Conservation (phyloP, 495 filamentous ascomycete genomes). For the Annulohypoxylon moriforme region DNA sequence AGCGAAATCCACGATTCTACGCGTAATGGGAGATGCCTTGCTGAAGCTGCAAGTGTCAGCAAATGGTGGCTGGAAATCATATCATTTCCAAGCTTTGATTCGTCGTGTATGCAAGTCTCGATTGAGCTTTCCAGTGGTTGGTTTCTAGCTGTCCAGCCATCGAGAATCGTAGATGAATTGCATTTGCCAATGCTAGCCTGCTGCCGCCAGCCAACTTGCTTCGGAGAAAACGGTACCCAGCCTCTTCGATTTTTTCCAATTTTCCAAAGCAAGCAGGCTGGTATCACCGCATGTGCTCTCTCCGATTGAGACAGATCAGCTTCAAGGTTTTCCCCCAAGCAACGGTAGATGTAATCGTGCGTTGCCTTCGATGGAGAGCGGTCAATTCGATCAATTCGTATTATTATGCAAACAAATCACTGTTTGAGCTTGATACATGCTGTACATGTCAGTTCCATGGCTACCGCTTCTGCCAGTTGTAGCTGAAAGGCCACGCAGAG, state of each 20-base stretch:
- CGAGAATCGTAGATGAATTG: slow-evolving; percentile 17
- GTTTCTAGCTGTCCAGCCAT: slow-evolving; percentile 33
- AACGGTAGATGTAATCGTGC: slow-evolving; percentile 6
- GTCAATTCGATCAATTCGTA: slow-evolving; percentile 25
- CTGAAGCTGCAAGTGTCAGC: slow-evolving; percentile 42
- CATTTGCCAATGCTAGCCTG: not conserved
- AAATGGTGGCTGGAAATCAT: slow-evolving; percentile 36
- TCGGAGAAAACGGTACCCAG: slow-evolving; percentile 29
- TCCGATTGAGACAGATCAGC: slow-evolving; percentile 5
- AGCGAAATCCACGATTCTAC: slow-evolving; percentile 45
- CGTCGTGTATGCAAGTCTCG: slow-evolving; percentile 26
- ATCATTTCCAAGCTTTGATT: slow-evolving; percentile 30
- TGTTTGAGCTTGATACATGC: slow-evolving; percentile 33
- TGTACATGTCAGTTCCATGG: slow-evolving; percentile 34
- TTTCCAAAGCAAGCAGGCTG: slow-evolving; percentile 7
- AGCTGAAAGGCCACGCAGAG: not conserved
- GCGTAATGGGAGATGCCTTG: slow-evolving; percentile 46
- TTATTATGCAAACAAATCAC: slow-evolving; percentile 34
- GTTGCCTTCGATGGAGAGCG: slow-evolving; percentile 19
- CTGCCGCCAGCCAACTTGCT: not conserved
- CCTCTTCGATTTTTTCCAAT: slow-evolving; percentile 31
- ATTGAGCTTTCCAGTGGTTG: slow-evolving; percentile 34
- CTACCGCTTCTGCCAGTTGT: not conserved
- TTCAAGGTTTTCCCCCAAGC: not conserved
- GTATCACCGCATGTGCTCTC: not conserved